phyloP scores from a whole-genome alignment of 345 rosid species.

The Jatropha curcas region DNA sequence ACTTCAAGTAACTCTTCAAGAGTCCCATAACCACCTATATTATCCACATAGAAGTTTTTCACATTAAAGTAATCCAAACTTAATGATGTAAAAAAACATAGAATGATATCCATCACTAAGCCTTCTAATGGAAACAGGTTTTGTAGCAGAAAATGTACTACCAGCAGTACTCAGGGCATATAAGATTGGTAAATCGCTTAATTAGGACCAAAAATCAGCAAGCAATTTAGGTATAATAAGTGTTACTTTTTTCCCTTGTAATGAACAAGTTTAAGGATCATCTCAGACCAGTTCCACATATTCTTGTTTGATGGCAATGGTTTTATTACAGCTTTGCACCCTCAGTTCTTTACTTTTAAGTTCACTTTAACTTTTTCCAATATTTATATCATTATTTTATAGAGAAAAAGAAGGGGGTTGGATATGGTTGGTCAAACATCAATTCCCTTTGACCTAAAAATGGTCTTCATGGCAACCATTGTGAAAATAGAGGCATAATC shows the following conservation, averaged over 20 bases:
- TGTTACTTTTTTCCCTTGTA: not conserved
- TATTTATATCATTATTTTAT: not conserved
- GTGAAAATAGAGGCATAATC: constrained; percentile 35
- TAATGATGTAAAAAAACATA: not conserved
- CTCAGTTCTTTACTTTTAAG: constrained; percentile 5
- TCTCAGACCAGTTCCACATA: constrained; percentile 18
- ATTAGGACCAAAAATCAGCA: not conserved
- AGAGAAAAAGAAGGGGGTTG: not conserved
- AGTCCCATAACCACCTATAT: constrained; percentile 94
- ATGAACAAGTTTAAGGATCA: not conserved
- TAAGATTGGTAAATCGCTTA: not conserved
- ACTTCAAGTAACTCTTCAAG: constrained; percentile 98
- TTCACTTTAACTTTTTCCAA: not conserved
- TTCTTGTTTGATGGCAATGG: constrained; percentile 5
- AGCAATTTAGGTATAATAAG: not conserved
- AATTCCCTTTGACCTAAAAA: constrained; percentile 14
- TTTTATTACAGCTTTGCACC: constrained; percentile 11
- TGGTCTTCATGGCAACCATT: constrained; percentile 32
- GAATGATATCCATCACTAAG: not conserved
- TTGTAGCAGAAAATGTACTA: not conserved
- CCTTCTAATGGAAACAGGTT: not conserved
- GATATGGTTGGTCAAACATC: constrained; percentile 4
- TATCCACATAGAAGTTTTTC: not conserved
- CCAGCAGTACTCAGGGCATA: not conserved
- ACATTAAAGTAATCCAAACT: not conserved